phyloP scores from a whole-genome alignment of 441 rosid species.

The Euphorbia celastroides region DNA sequence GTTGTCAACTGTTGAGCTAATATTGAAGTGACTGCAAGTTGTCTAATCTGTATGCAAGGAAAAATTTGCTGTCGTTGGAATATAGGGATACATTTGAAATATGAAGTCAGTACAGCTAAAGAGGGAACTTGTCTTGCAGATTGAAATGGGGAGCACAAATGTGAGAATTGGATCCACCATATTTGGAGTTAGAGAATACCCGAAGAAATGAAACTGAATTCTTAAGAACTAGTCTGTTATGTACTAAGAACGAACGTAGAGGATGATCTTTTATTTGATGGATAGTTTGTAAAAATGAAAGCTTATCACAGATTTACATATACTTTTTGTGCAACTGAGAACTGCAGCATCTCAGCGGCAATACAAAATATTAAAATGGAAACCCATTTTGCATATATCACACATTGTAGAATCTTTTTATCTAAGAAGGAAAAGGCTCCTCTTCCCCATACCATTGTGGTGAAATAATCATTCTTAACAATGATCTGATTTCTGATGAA shows the following conservation, averaged over 20 bases:
- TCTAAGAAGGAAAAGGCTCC: too few relatives aligned
- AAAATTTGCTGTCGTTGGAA: too few relatives aligned
- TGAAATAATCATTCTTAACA: too few relatives aligned
- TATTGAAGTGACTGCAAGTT: not conserved
- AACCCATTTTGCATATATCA: too few relatives aligned
- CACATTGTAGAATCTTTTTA: too few relatives aligned
- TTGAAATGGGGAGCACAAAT: too few relatives aligned
- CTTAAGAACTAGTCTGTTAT: not conserved
- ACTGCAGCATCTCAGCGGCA: not conserved
- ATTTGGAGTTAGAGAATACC: conserved; percentile 88
- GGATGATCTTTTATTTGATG: too few relatives aligned
- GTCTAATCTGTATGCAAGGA: not conserved
- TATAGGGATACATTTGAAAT: not conserved
- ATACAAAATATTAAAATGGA: not conserved
- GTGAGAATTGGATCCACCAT: conserved; percentile 88
- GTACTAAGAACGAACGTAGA: too few relatives aligned
- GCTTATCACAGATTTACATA: too few relatives aligned
- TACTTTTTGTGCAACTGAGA: not conserved
- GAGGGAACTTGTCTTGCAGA: conserved; percentile 38
- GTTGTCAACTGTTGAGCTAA: not conserved
- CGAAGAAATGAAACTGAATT: conserved; percentile 33
- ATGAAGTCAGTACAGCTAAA: conserved; percentile 5
- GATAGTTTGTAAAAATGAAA: not conserved
- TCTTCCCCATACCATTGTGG: too few relatives aligned
- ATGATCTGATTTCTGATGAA: too few relatives aligned